phyloP scores from a whole-genome alignment of 2,329 filamentous ascomycete species.

The Ophidiomyces ophidiicola region DNA sequence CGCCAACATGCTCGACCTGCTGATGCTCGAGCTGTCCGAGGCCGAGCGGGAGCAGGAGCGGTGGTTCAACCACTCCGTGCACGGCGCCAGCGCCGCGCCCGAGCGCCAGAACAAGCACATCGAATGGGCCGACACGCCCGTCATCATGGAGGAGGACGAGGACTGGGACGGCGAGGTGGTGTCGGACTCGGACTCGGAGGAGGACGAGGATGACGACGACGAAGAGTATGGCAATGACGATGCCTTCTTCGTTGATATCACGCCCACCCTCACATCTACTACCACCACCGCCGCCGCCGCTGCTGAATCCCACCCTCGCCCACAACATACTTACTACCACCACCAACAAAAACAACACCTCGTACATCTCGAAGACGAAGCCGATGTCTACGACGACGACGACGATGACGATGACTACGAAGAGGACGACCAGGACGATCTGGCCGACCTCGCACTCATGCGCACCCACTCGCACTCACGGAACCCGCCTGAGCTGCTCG shows the following conservation, averaged over 20 bases:
- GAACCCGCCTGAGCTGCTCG: constrained; percentile 57
- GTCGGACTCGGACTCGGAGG: constrained; percentile 43
- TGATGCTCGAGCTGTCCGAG: constrained; percentile 85
- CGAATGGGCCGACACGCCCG: constrained; percentile 66
- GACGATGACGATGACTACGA: constrained; percentile 24
- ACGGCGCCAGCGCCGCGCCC: constrained; percentile 45
- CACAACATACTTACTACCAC: constrained; percentile 1
- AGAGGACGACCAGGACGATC: constrained; percentile 38
- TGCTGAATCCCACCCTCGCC: background rate
- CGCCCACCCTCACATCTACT: constrained; percentile 1
- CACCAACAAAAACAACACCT: background rate
- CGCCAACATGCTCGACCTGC: constrained; percentile 89
- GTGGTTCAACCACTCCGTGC: constrained; percentile 95
- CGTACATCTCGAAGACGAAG: constrained; percentile 8
- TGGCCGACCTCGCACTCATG: constrained; percentile 51
- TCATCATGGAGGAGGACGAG: constrained; percentile 57
- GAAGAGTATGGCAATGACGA: constrained; percentile 42
- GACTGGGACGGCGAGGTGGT: constrained; percentile 34
- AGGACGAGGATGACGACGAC: constrained; percentile 21
- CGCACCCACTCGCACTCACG: constrained; percentile 52
- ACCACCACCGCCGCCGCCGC: background rate
- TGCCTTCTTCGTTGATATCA: constrained; percentile 10
- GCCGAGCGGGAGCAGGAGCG: constrained; percentile 91
- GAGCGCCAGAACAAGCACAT: constrained; percentile 52
- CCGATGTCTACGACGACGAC: constrained; percentile 33